These are phyloP conservation scores for Odontarrhena argentea DNA, from an alignment of 345 rosid genomes.

Conservation along the genomic window DNA sequence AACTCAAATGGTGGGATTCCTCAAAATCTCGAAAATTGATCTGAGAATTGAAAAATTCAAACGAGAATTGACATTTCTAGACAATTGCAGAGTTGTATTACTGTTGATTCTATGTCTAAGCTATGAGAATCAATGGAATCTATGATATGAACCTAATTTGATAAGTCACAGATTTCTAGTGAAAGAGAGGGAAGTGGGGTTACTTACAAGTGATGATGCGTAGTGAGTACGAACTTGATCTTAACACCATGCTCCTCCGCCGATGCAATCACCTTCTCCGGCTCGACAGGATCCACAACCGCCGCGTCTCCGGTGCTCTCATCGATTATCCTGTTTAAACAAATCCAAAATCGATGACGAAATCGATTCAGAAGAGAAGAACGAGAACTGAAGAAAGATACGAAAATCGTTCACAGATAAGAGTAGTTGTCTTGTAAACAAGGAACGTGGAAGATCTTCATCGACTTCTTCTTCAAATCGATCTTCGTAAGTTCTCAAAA, in stretches of 20 bases:
- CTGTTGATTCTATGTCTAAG: background rate
- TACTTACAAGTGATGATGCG: conserved; percentile 87
- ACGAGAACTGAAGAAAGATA: background rate
- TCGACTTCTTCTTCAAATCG: conserved; percentile 35
- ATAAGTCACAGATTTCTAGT: background rate
- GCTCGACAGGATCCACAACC: conserved; percentile 94
- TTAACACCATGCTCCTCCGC: conserved; percentile 52
- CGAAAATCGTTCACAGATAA: conserved; percentile 55
- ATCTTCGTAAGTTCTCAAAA: conserved; percentile 4
- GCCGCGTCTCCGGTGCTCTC: conserved; percentile 83
- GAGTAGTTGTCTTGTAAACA: conserved; percentile 92
- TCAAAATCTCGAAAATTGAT: background rate
- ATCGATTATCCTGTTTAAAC: conserved; percentile 61
- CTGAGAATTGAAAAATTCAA: background rate
- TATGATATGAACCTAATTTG: conserved; percentile 14
- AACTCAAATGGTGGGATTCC: background rate
- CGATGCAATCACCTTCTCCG: conserved; percentile 60
- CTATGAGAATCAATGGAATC: background rate
- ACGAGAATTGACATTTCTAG: background rate
- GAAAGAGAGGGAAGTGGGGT: conserved; percentile 1
- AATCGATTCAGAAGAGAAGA: background rate
- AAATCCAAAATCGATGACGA: conserved; percentile 9
- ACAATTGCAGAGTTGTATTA: background rate
- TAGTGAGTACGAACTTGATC: conserved; percentile 78
- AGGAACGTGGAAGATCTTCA: conserved; percentile 70